These are phyloP conservation scores for Heterobasidion occidentale DNA, from an alignment of 1,284 basidiomycete genomes.

Conservation along the genomic window DNA sequence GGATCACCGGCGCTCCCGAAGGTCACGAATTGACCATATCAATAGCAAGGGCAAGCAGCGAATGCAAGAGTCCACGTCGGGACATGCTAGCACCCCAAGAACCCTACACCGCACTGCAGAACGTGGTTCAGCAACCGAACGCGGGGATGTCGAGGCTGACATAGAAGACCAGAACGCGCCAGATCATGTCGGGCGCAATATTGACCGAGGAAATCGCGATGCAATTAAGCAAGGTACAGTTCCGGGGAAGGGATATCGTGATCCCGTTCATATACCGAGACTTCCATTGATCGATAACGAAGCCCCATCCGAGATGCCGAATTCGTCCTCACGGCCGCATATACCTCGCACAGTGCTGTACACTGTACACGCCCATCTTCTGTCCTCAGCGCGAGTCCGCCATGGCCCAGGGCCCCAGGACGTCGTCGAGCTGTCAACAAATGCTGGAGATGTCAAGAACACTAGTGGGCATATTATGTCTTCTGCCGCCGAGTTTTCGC, in stretches of 20 bases:
- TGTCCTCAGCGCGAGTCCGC: not conserved
- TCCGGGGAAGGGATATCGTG: not conserved
- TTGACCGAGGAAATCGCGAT: not conserved
- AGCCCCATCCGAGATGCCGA: not conserved
- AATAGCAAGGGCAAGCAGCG: not conserved
- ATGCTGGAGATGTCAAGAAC: not conserved
- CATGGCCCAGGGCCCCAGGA: not conserved
- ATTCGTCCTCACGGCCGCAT: not conserved
- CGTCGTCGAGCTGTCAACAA: not conserved
- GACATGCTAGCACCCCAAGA: not conserved
- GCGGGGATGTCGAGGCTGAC: not conserved
- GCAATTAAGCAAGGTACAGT: not conserved
- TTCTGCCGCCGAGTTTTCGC: not conserved
- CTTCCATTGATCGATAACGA: not conserved
- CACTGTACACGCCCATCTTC: conserved; percentile 43
- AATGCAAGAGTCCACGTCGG: not conserved
- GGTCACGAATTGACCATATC: not conserved
- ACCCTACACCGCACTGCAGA: not conserved
- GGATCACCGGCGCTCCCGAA: not conserved
- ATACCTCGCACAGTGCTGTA: conserved; percentile 28
- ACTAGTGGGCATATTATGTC: not conserved
- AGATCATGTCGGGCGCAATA: not conserved
- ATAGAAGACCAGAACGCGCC: not conserved
- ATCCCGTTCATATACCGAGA: not conserved
- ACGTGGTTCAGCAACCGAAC: not conserved